Percentiles rank a stretch among this genome's conserved stretches.
Conservation (phyloP, 2,329 filamentous ascomycete genomes). For the Mollisiaceae sp. region DNA sequence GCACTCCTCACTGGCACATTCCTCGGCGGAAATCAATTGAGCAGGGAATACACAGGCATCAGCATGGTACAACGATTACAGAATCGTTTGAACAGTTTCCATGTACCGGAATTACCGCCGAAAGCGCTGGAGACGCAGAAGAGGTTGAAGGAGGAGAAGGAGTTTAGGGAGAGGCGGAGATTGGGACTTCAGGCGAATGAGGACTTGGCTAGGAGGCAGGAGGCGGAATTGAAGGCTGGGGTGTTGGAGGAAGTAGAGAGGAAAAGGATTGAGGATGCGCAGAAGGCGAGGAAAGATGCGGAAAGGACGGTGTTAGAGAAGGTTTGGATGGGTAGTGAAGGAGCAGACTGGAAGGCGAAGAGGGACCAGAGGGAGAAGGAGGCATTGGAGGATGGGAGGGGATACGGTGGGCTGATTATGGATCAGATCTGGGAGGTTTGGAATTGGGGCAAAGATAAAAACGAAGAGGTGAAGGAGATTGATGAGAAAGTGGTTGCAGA, state of each 20-base stretch:
- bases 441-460: constrained; percentile 50
- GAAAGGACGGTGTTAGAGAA: constrained; percentile 47
- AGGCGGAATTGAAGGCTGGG: neutral
- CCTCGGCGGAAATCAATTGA: constrained; percentile 39
- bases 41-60: constrained; percentile 38
- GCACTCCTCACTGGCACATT: constrained; percentile 50
- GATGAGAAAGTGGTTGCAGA: constrained; percentile 36
- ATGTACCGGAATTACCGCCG: constrained; percentile 24
- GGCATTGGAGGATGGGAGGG: constrained; percentile 45
- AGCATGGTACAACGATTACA: constrained; percentile 34
- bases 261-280: constrained; percentile 9
- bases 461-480: constrained; percentile 37
- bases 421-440: constrained; percentile 54
- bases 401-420: constrained; percentile 49
- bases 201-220: neutral
- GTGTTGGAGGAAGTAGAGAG: neutral
- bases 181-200: neutral
- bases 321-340: constrained; percentile 64
- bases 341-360: constrained; percentile 44
- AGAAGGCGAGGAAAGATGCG: constrained; percentile 24
- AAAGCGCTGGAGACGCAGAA: constrained; percentile 36
- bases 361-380: constrained; percentile 41
- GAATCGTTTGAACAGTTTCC: constrained; percentile 17
- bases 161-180: constrained; percentile 18
- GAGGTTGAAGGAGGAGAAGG: constrained; percentile 34